Conservation (phyloP, 2,329 filamentous ascomycete genomes). For the Pseudopyrenochaeta lycopersici region DNA sequence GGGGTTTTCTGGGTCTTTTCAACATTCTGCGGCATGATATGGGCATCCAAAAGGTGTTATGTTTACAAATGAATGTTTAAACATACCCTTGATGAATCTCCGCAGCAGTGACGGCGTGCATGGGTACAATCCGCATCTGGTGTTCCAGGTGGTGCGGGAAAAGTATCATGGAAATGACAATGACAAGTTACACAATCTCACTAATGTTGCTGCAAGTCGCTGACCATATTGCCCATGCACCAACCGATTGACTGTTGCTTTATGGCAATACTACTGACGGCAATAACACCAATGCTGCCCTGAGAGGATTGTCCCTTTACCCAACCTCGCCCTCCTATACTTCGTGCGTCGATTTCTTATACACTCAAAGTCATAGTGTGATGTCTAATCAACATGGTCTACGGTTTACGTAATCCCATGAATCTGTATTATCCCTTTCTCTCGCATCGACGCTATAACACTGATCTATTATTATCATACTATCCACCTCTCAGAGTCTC, state of each 20-base stretch:
- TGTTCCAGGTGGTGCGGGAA: conserved; percentile 44
- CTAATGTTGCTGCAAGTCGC: not conserved
- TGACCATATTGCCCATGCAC: not conserved
- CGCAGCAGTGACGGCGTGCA: conserved; percentile 48
- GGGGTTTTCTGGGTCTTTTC: conserved; percentile 50
- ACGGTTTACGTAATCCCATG: too few relatives aligned
- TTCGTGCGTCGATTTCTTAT: too few relatives aligned
- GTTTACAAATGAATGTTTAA: conserved; percentile 52
- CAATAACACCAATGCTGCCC: too few relatives aligned
- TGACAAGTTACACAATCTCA: conserved; percentile 34
- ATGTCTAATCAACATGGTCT: too few relatives aligned
- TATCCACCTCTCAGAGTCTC: too few relatives aligned
- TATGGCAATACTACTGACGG: too few relatives aligned
- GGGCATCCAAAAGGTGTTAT: conserved; percentile 55
- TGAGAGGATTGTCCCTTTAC: too few relatives aligned
- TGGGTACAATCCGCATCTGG: conserved; percentile 44
- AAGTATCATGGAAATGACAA: conserved; percentile 49
- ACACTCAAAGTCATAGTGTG: too few relatives aligned
- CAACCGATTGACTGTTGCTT: not conserved
- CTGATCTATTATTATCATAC: too few relatives aligned
- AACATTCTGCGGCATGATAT: conserved; percentile 52
- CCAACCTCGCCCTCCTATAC: too few relatives aligned
- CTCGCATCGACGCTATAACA: too few relatives aligned
- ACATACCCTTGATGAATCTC: conserved; percentile 46
- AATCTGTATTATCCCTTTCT: too few relatives aligned